Conservation (phyloP, 2,329 filamentous ascomycete genomes). For the Penicillium sp. region DNA sequence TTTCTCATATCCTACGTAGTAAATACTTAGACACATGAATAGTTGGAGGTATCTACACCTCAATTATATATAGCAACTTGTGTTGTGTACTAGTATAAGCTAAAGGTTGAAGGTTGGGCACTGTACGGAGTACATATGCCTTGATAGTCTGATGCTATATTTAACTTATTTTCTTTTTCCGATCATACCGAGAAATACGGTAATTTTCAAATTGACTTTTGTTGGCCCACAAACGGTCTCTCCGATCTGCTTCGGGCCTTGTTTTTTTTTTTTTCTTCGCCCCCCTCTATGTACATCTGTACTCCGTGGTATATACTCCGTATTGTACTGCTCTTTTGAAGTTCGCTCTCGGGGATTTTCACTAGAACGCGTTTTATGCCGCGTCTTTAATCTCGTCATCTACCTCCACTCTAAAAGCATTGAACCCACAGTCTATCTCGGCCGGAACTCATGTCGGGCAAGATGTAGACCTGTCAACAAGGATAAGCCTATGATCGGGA, state of each 20-base stretch:
- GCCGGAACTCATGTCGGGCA: neutral
- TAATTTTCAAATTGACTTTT: slow-evolving; percentile 1
- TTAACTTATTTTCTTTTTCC: neutral
- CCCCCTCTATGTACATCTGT: too few species aligned
- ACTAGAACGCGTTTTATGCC: neutral
- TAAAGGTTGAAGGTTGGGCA: neutral
- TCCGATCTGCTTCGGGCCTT: slow-evolving; percentile 1
- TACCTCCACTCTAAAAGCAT: neutral
- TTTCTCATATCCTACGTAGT: too few species aligned
- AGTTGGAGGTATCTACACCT: neutral
- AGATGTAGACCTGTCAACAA: neutral
- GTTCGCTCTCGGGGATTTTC: neutral
- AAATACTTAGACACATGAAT: neutral
- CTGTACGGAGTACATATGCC: neutral
- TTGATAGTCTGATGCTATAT: neutral
- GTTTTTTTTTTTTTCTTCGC: neutral
- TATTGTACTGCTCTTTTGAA: neutral
- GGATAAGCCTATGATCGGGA: neutral
- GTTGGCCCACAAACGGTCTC: neutral
- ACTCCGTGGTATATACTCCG: too few species aligned
- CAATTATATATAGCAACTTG: neutral
- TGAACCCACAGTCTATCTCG: neutral
- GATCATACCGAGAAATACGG: neutral
- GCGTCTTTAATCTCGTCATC: slow-evolving; percentile 1
- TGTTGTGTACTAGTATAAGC: neutral